Evolutionary conservation across 257 asterid species (phyloP), one percentile per base, ranked within the genome.

Genomic region (Forsythia viridissima): DNA sequence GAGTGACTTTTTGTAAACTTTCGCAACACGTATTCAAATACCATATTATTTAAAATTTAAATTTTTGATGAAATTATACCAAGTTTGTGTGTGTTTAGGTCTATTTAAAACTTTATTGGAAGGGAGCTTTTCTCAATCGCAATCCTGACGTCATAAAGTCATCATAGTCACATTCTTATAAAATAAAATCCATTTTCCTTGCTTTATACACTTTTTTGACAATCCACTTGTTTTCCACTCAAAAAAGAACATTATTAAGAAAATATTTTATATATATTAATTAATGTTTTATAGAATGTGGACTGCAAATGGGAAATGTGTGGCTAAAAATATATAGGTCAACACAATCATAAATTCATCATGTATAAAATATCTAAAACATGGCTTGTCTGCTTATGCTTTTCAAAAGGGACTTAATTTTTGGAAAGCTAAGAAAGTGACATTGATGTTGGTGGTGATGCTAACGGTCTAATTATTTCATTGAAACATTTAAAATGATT

Each of bases 151-250:
- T 57, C 81, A 84, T 59, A 70, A 42, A 24, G 75, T 38, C 86
- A 63, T 85, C 89, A 85, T 66, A 37, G 59, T 79, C 86, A 77
- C 76, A 79, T 34, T 67, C 13, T 37, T 8, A 20, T 80, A 3
- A 46, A 74, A 71, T 30, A 57, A 8, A 16, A 9, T 34, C 34
- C 2, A 36, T 7, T 57, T 36, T 39, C 11, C 15, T 70, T 57
- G 10, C 66, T 78, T 57, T 34, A 38, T 4, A 52, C 20, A 70
- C 77, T 21, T 51, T 82, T 46, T 63, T 74, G 75, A 74, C 71
- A 83, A 77, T 72, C 80, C 74, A 80, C 85, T 81, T 71, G 84
- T 72, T 72, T 76, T 82, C 91, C 91, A 88, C 88, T 82, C 72
- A 73, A 79, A 46, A 46, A 46, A 6, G 13, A 13, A 12, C 55